These are phyloP conservation scores for Polychytrium aggregatum DNA, from an alignment of 192 early-diverging fungal genomes.

Conservation along the genomic window DNA sequence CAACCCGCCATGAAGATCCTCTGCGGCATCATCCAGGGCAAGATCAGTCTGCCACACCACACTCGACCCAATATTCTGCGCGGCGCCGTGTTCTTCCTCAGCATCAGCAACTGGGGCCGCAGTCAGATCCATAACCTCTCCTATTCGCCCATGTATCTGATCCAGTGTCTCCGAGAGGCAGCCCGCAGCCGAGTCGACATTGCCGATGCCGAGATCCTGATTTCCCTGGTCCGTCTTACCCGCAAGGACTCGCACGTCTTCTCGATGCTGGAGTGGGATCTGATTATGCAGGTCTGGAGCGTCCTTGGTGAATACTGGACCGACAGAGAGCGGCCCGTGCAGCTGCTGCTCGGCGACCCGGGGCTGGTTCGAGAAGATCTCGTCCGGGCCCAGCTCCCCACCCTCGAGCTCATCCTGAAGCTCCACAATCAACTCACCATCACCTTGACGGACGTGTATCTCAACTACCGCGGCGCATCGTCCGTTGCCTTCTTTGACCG, in stretches of 20 bases:
- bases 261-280: constrained; percentile 32
- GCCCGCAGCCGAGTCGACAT: constrained; percentile 8
- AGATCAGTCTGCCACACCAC: too few relatives aligned
- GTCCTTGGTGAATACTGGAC: constrained; percentile 10
- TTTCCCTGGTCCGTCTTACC: constrained; percentile 4
- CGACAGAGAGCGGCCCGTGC: constrained; percentile 3
- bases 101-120: constrained; percentile 43
- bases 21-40: too few relatives aligned
- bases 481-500: too few relatives aligned
- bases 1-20: too few relatives aligned
- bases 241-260: constrained; percentile 16
- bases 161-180: constrained; percentile 22
- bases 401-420: constrained; percentile 3
- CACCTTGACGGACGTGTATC: neutral
- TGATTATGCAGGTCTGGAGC: constrained; percentile 35
- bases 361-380: neutral
- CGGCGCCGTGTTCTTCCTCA: constrained; percentile 46
- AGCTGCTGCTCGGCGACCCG: neutral
- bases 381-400: neutral
- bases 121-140: constrained; percentile 24
- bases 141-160: constrained; percentile 16
- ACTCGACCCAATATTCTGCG: too few relatives aligned
- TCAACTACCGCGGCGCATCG: neutral
- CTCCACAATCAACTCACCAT: neutral
- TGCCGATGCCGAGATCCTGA: constrained; percentile 11